Evolutionary conservation across 352 stramenopile species (phyloP), one percentile per base, ranked within the genome.

Genomic region (Globisporangium abappressorium): DNA sequence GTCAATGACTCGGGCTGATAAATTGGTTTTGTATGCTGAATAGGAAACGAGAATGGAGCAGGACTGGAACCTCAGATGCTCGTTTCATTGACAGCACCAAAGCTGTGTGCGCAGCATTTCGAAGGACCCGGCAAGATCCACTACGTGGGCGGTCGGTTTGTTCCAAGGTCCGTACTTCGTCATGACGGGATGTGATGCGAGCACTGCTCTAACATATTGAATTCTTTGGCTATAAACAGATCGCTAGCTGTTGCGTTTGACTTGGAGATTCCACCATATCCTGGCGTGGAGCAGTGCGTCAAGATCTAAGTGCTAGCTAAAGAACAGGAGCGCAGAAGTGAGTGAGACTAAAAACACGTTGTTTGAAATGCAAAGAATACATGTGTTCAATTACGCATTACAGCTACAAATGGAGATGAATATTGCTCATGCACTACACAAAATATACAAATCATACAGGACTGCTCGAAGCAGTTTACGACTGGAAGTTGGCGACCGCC

Each of bases 51-150:
- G 47, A 73, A 58, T 36, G 87, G 89, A 43, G 60, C 85, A 11
- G 84, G 91, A 30, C 90, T 99, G 64, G 70, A 91, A 22, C 96
- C 97, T 20, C 77, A 97, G 53, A 97, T 99, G 74, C 81, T 99
- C 30, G 77, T 99, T 3, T 99, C 96, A 33, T 82, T 99, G 18
- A 99, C 98, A 5, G 94, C 97, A 6, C 98, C 98, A 6, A 99
- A 99, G 78, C 68, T 91, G 1, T 99, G 91, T 43, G 87, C 95
- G 0, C 81, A 90, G 56, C 76, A 80, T 57, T 99, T 99, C 75
- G 76, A 62, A 0, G 96, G 96, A 33, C 67, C 80, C 15, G 70
- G 70, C 30, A 81, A 81, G 33, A 72, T 84, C 62, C 98, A 99
- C 75, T 99, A 97, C 75, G 77, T 99, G 9, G 98, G 97, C 57